Evolutionary conservation across 305 asterid genomes (phyloP), one percentile per base, ranked within the genome.

Genomic region (Solanum hybrid): DNA sequence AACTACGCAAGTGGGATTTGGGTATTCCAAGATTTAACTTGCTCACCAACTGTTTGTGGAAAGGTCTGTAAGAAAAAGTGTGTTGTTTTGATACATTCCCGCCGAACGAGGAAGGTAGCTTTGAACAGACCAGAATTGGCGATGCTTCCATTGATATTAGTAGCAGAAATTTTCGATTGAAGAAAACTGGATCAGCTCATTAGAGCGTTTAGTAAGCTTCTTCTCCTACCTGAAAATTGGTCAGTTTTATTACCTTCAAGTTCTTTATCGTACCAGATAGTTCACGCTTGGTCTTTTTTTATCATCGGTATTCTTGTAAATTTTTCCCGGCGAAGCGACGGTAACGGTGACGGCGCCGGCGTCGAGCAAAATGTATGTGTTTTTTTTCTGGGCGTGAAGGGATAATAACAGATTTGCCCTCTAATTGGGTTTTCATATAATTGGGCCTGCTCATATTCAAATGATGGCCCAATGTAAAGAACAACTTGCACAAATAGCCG

Each of bases 141-240:
- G 95, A 69, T 15, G 94, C 87, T 90, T 93, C 97, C 99, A 95
- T 95, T 76, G 72, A 3, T 51, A n/a, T 36, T 56, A n/a, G 56
- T 66, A 66, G 77, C 51, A 32, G 32, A 56, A 31, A 56, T 26
- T 40, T 40, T 42, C 3, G 73, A 42, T 87, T 27, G 85, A 87
- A 73, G 19, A 71, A 15, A 26, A 66, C 10, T 24, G 73, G 78
- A 60, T 85, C 56, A 78, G 32, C 60, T 78, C 85, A 78, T 78
- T 37, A 37, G 10, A n/a, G 34, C 19, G 34, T 37, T 9, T 12
- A 36, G 15, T 78, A 9, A 78, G 85, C 10, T 78, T 78, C 37
- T 19, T 3, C 31, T 2, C 42, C 81, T 13, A 78, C 84, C 84
- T n/a, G 56, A 22, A 78, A 36, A 35, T 32, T 36, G 56, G 11